These are phyloP conservation scores for Didymella lethalis DNA, from an alignment of 2,329 filamentous ascomycete genomes.

Conservation along the genomic window DNA sequence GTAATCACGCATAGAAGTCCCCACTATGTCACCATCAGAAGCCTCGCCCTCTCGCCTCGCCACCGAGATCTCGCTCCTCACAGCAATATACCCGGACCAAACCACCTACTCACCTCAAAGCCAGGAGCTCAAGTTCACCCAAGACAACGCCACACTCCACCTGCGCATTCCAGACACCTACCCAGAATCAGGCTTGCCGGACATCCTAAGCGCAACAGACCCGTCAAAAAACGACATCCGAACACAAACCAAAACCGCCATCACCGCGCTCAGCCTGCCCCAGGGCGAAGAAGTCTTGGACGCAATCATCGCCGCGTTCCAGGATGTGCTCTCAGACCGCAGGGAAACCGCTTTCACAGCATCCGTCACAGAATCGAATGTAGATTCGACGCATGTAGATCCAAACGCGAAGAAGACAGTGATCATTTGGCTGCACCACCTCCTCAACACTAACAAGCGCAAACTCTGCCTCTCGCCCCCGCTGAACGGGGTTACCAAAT, in stretches of 20 bases:
- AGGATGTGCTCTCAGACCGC: conserved; percentile 33
- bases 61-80: conserved; percentile 53
- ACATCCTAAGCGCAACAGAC: conserved; percentile 50
- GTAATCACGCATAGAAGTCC: too few relatives aligned
- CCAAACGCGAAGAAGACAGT: conserved; percentile 42
- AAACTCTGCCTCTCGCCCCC: conserved; percentile 53
- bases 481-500: conserved; percentile 56
- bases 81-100: conserved; percentile 56
- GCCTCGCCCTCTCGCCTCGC: conserved; percentile 35
- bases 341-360: background rate
- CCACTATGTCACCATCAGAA: conserved; percentile 2
- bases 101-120: conserved; percentile 43
- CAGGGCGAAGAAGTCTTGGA: conserved; percentile 56
- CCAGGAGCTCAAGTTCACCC: conserved; percentile 51
- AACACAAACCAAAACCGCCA: conserved; percentile 38
- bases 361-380: conserved; percentile 21
- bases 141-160: conserved; percentile 37
- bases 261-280: conserved; percentile 35
- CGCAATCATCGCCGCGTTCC: conserved; percentile 52
- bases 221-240: conserved; percentile 50
- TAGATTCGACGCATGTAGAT: conserved; percentile 26
- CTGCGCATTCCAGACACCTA: conserved; percentile 54
- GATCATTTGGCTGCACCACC: conserved; percentile 57
- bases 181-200: conserved; percentile 47
- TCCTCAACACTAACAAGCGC: conserved; percentile 57